A percentile compares a stretch with the other conserved stretches of the same genome.
Conservation (phyloP, 2,329 filamentous ascomycete genomes). For the Ophiocordyceps sinensis region DNA sequence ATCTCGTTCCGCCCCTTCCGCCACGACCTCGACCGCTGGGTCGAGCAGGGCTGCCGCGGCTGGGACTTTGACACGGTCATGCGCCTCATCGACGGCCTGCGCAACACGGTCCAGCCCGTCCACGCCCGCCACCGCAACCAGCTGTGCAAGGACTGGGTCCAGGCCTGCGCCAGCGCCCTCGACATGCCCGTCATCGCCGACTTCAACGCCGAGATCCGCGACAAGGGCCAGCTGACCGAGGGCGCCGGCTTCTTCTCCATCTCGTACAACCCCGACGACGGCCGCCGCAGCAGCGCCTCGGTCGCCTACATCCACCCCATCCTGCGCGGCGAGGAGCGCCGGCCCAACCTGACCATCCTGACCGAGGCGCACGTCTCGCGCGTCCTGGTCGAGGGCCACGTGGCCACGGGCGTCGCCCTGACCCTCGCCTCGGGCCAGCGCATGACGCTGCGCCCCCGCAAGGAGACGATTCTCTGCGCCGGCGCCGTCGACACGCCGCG, state of each 20-base stretch:
- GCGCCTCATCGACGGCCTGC: conserved; percentile 66
- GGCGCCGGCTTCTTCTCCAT: conserved; percentile 85
- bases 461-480: conserved; percentile 67
- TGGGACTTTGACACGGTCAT: conserved; percentile 82
- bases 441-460: conserved; percentile 46
- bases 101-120: conserved; percentile 82
- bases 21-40: conserved; percentile 78
- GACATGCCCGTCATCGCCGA: conserved; percentile 69
- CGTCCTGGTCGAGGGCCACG: conserved; percentile 55
- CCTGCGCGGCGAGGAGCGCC: conserved; percentile 65
- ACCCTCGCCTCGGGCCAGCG: conserved; percentile 38
- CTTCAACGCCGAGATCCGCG: conserved; percentile 74
- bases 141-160: conserved; percentile 81
- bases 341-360: conserved; percentile 71
- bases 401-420: conserved; percentile 60
- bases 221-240: conserved; percentile 55
- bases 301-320: conserved; percentile 92
- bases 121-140: conserved; percentile 78
- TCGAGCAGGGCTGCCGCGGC: conserved; percentile 64
- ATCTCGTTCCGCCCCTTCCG: conserved; percentile 87
- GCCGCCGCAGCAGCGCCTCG: conserved; percentile 69
- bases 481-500: conserved; percentile 73
- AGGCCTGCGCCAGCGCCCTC: conserved; percentile 64
- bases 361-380: conserved; percentile 81
- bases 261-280: conserved; percentile 81